Base-by-base conservation (phyloP, 2,329 filamentous ascomycete species). In the Tolypocladium paradoxum region DNA sequence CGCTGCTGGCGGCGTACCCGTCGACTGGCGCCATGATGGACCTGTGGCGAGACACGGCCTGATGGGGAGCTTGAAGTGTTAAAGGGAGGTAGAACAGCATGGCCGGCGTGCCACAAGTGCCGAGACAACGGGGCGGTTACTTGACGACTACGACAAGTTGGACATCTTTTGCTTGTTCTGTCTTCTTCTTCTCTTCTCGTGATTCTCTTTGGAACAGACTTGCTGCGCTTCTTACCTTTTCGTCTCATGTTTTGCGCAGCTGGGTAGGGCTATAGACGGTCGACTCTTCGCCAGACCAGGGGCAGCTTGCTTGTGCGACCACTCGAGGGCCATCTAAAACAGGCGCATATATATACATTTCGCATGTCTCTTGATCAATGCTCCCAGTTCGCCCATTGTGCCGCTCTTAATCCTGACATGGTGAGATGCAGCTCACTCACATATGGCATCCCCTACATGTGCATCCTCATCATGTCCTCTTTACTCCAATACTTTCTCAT, bases 401-500 rank as follows among this genome's bases (percentile, higher is more conserved):
- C 14, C 3, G 35, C 24, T 69, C 66, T 90, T 73, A n/a, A n/a
- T n/a, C n/a, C n/a, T n/a, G n/a, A n/a, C n/a, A n/a, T n/a, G n/a
- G n/a, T n/a, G n/a, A n/a, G n/a, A n/a, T n/a, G 14, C 40, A 29
- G 24, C 6, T 4, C 22, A 18, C 5, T 43, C 40, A 12, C 24
- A n/a, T n/a, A n/a, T n/a, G n/a, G n/a, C n/a, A n/a, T n/a, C n/a
- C n/a, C n/a, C 29, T 6, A 45, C 24, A 90, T 88, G 1, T 81
- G 83, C 71, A 93, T 76, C 50, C 72, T 70, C 66, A 70, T 73
- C 68, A 96, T 84, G 75, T 96, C 90, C 48, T 88, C 82, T 55
- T 83, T 60, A 0, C 76, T 86, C 88, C 88, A 96, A 68, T 87
- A 90, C 68, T 76, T 82, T 60, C 88, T 77, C 90, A 96, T 95